Evolutionary conservation across 257 asterid species (phyloP).

Genomic region (Lavandula angustifolia): DNA sequence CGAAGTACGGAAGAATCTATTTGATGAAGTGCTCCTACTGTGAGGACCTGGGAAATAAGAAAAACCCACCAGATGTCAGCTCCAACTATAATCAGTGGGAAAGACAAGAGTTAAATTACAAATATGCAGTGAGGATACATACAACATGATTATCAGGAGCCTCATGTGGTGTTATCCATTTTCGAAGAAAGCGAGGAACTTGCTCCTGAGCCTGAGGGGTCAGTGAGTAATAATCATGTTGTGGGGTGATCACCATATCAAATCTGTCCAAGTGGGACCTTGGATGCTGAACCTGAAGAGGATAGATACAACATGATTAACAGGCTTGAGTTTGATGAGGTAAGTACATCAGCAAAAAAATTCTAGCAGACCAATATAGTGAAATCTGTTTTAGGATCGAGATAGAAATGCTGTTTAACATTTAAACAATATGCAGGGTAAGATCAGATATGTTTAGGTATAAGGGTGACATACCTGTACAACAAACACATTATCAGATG

Average conservation of each 20-base stretch:
- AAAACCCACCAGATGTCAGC: slow-evolving; percentile 30
- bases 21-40: slow-evolving; percentile 94
- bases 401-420: background rate
- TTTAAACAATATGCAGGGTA: background rate
- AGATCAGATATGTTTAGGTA: slow-evolving; percentile 16
- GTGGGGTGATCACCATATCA: slow-evolving; percentile 90
- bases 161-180: slow-evolving; percentile 86
- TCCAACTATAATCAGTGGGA: slow-evolving; percentile 6
- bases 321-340: slow-evolving; percentile 18
- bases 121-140: slow-evolving; percentile 38
- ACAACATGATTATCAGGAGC: slow-evolving; percentile 81
- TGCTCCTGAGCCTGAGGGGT: slow-evolving; percentile 75
- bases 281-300: slow-evolving; percentile 95
- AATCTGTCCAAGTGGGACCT: slow-evolving; percentile 86
- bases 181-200: slow-evolving; percentile 79
- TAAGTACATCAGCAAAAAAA: slow-evolving; percentile 23
- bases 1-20: slow-evolving; percentile 81
- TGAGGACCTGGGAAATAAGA: slow-evolving; percentile 63
- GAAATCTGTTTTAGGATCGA: background rate
- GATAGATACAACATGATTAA: slow-evolving; percentile 22
- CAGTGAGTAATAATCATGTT: slow-evolving; percentile 86
- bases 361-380: slow-evolving; percentile 17
- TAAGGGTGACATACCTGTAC: slow-evolving; percentile 64
- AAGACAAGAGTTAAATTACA: slow-evolving; percentile 11
- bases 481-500: slow-evolving; percentile 84